Conservation (phyloP, 495 filamentous ascomycete genomes). For the Aspergillus saccharolyticus region DNA sequence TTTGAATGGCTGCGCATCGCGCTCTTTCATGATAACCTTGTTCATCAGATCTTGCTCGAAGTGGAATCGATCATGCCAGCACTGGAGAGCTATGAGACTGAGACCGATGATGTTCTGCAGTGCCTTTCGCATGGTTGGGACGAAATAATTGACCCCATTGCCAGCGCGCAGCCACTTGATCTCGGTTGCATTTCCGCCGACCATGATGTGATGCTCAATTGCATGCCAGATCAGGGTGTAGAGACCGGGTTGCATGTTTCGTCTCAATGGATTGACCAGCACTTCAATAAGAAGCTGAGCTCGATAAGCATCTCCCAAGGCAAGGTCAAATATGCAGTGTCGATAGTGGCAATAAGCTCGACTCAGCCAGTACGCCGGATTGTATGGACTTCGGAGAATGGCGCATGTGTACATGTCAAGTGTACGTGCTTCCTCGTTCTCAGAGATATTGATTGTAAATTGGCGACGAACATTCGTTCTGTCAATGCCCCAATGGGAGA, state of each 20-base stretch:
- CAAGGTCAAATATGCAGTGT: conserved; percentile 76
- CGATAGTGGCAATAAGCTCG: conserved; percentile 64
- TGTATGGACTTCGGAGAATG: conserved; percentile 54
- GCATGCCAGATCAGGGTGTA: conserved; percentile 28
- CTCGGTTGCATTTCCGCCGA: neutral
- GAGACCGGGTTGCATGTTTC: conserved; percentile 22
- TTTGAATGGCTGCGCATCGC: conserved; percentile 16
- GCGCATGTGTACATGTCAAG: conserved; percentile 36
- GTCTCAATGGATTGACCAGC: conserved; percentile 14
- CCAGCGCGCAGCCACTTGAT: conserved; percentile 9
- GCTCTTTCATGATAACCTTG: conserved; percentile 7
- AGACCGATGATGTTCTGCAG: conserved; percentile 26
- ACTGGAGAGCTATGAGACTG: conserved; percentile 23
- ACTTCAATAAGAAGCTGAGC: conserved; percentile 59
- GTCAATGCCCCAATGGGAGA: conserved; percentile 22
- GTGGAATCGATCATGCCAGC: conserved; percentile 24
- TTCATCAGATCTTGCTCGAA: conserved; percentile 14
- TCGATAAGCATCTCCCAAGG: conserved; percentile 76
- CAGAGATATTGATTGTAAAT: conserved; percentile 14
- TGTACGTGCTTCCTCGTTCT: neutral
- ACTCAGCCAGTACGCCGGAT: conserved; percentile 61
- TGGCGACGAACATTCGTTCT: conserved; percentile 5
- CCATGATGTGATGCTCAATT: conserved; percentile 29
- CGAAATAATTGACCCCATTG: conserved; percentile 24
- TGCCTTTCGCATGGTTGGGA: conserved; percentile 21